Base-by-base conservation (phyloP, 331 rosid species). In the Quercus lobata region DNA sequence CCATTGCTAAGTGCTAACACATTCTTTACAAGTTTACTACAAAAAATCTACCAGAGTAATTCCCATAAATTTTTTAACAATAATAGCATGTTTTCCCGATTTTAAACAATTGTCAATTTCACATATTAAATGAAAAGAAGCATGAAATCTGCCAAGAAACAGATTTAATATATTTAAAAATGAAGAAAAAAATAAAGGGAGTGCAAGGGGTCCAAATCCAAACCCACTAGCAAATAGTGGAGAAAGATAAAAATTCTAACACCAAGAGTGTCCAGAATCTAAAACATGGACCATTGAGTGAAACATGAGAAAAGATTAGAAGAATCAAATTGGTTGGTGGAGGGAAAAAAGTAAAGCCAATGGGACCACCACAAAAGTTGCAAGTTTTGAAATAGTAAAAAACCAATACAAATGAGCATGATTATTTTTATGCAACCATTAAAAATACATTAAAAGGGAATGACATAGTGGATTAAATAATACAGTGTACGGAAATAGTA, bases 191-290 rank as follows among this genome's bases (percentile, higher is more conserved):
- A 71, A 75, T 8, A 49, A 57, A 52, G 8, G 44, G 25, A 4
- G 21, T 61, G 70, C 25, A 58, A 34, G 56, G 78, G 70, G 78
- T 41, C 46, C 46, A 41, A 41, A 3, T 41, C 72, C 12, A 46
- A 57, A 80, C 32, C 62, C 83, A 61, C 58, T 46, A 35, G 55
- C 34, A 73, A 74, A 60, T 17, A 15, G 37, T 1, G 7, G 52
- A 44, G 25, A 52, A 21, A 54, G 9, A 44, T 49, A 29, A 17
- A 66, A 37, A 17, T 54, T 72, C 34, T 78, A 77, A 69, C 46
- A 71, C 74, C 62, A 53, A 49, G 34, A 41, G 78, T 61, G 34
- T 79, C 71, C 54, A 69, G 80, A 80, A 85, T 61, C 73, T 79
- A 24, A 25, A 61, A 34, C 57, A 77, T 7, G 79, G 71, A 57